These are phyloP conservation scores for Spathaspora hagerdaliae DNA, from an alignment of 805 yeast species.

Conservation along the genomic window DNA sequence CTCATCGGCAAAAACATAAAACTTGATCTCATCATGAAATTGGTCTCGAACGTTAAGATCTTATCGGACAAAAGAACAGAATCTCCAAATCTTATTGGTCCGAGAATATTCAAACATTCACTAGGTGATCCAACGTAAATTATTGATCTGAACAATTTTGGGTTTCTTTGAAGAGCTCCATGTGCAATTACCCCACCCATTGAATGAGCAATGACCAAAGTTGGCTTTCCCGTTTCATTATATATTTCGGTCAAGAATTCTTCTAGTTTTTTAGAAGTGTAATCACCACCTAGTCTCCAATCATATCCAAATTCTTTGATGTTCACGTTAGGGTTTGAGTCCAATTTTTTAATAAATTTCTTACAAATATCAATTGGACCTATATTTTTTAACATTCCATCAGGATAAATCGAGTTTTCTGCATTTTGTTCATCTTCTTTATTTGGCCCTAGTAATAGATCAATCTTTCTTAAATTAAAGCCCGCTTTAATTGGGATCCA, in stretches of 20 bases:
- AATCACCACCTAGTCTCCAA: slow-evolving; percentile 76
- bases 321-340: slow-evolving; percentile 51
- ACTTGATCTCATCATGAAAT: slow-evolving; percentile 84
- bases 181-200: slow-evolving; percentile 93
- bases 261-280: slow-evolving; percentile 49
- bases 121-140: slow-evolving; percentile 82
- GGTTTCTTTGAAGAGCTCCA: slow-evolving; percentile 65
- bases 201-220: slow-evolving; percentile 79
- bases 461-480: slow-evolving; percentile 63
- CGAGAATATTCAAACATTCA: slow-evolving; percentile 80
- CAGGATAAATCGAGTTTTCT: slow-evolving; percentile 54
- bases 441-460: slow-evolving; percentile 68
- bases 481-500: slow-evolving; percentile 93
- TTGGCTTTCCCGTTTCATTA: slow-evolving; percentile 50
- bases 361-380: slow-evolving; percentile 84
- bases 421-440: slow-evolving; percentile 65
- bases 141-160: slow-evolving; percentile 67
- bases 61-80: slow-evolving; percentile 70
- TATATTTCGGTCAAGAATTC: slow-evolving; percentile 45
- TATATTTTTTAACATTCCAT: slow-evolving; percentile 72
- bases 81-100: slow-evolving; percentile 83
- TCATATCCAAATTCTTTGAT: slow-evolving; percentile 86
- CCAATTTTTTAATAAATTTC: slow-evolving; percentile 52
- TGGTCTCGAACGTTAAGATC: slow-evolving; percentile 73
- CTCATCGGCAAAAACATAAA: slow-evolving; percentile 72